phyloP scores from a whole-genome alignment of 129 eudicot genomes.

The Flaveria sonorensis region DNA sequence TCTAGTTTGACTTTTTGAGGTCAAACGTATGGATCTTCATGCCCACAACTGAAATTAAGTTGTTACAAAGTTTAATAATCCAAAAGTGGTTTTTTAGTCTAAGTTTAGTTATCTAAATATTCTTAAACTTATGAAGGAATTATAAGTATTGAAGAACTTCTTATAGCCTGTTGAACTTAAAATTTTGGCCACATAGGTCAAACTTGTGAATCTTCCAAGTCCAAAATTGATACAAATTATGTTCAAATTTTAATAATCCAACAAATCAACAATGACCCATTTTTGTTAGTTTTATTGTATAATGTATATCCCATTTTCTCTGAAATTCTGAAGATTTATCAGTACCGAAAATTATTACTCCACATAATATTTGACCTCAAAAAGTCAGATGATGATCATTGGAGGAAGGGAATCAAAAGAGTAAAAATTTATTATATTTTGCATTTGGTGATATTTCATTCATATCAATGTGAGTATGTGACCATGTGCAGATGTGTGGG shows the following conservation, averaged over 20 bases:
- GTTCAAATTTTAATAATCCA: not conserved
- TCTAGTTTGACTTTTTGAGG: constrained; percentile 3
- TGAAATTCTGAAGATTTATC: not conserved
- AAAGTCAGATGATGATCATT: not conserved
- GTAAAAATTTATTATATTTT: not conserved
- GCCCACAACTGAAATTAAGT: not conserved
- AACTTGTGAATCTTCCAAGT: not conserved
- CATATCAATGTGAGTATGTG: constrained; percentile 10
- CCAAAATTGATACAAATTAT: not conserved
- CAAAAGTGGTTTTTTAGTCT: not conserved
- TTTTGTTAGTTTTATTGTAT: not conserved
- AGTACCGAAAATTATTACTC: not conserved
- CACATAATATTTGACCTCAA: not conserved
- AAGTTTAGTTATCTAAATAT: not conserved
- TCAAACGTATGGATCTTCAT: not conserved
- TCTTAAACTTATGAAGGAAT: not conserved
- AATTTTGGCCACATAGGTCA: constrained; percentile 21
- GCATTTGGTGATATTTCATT: not conserved
- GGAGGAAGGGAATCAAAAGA: not conserved
- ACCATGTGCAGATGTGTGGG: constrained; percentile 43
- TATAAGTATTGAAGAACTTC: not conserved
- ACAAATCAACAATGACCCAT: not conserved
- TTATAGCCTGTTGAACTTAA: not conserved
- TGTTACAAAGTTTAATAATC: not conserved
- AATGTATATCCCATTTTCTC: not conserved